Base-by-base conservation (phyloP, 2,329 filamentous ascomycete genomes). In the Drechslerella dactyloides region DNA sequence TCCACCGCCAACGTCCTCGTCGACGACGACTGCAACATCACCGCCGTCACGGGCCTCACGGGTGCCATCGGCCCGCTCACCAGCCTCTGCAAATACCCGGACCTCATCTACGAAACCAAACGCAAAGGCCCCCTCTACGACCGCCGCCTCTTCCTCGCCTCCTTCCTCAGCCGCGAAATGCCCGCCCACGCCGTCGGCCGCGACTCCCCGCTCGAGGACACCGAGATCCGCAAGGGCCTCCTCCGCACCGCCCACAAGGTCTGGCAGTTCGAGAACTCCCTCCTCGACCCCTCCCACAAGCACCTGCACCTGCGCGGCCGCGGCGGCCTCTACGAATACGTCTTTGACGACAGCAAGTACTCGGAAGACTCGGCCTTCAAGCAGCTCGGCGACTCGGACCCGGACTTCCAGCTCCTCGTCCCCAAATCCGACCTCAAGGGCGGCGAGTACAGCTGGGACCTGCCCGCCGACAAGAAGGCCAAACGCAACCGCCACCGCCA, bases 31-130 rank as follows among this genome's bases (percentile, higher is more conserved):
- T 73, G 69, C 62, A 73, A 73, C 42, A 73, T 73, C 52, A 68
- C 62, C 10, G 69, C 56, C 5, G 23, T 73, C 8, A 48, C 44
- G 5, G 69, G 60, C 8, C 63, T 73, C 11, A 64, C 46, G 15
- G 62, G 69, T 13, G 62, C 48, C 15, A 51, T 73, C 46, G 69
- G 69, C 15, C 69, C 69, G 7, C 21, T 73, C 10, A 57, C 56
- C 5, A 68, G 63, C 50, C 37, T 73, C 15, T 66, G 69, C 52
- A 66, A 52, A 40, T 73, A 73, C 33, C 69, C 69, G 13, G 69
- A 73, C 21, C 30, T 73, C n/a, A 73, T 73, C 23, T 73, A 73
- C 57, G 69, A 73, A 30, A 73, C 69, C 21, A 73, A 66, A 17
- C 56, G 55, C 21, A 62, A 62, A 24, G 69, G 69, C 1, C 69